Evolutionary conservation across 2,329 filamentous ascomycete genomes (phyloP), one percentile per base, ranked within the genome.

Genomic region (Nemania sp.): DNA sequence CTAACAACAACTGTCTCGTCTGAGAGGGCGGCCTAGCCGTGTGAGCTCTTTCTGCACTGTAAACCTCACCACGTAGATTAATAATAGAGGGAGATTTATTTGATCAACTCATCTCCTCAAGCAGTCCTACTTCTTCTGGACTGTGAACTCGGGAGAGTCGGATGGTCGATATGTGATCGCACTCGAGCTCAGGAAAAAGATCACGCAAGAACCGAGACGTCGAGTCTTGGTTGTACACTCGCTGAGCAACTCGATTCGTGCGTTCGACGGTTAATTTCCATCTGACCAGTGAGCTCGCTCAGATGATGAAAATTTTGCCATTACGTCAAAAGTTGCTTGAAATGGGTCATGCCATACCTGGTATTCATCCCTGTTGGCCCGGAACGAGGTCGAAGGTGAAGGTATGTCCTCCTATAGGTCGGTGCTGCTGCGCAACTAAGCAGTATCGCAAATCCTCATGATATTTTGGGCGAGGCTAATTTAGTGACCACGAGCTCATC

Each of bases 401-500:
- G 13, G n/a, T 29, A 18, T 45, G 50, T 37, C 15, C 39, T 21
- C 43, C 18, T 37, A 25, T 35, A 12, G 25, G 45, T 7, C 20
- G 18, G 46, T 37, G 39, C 42, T 49, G 37, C 35, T 42, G 12
- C 49, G 35, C n/a, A 12, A 55, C 54, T 52, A 58, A 58, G 51
- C 54, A 53, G 37, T n/a, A 32, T n/a, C 3, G 25, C 37, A 15
- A 20, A 60, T 57, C 48, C 40, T 49, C 49, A 37, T 34, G 43
- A 59, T 62, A 64, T 64, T 64, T 59, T 51, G 40, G 53, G 59
- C 48, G 47, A 64, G 51, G 55, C 59, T 64, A 62, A 59, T 62
- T 59, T 53, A 47, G 56, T 46, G 20, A 18, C 39, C 43, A 47
- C 20, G 5, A 12, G 50, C 35, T 34, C 54, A 49, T 42, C 42